A percentile compares a stretch with the other conserved stretches of the same genome.
Evolutionary conservation across 2,329 filamentous ascomycete genomes (phyloP).

Genomic region (Knufia petricola): DNA sequence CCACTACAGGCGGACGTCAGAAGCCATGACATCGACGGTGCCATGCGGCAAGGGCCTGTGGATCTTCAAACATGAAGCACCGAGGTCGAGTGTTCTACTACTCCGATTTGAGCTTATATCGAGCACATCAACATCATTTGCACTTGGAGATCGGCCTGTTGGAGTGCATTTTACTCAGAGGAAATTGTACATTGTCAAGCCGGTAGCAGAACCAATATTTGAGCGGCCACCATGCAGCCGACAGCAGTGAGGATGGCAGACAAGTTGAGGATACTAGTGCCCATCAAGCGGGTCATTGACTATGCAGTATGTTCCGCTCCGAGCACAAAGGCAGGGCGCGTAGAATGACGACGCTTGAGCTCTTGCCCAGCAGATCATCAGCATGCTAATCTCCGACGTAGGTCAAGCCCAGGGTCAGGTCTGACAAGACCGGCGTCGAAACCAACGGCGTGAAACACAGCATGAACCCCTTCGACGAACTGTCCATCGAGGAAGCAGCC

Average conservation of each 20-base stretch:
- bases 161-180: no score
- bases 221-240: conserved; percentile 1
- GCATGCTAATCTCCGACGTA: conserved; percentile 24
- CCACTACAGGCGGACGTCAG: neutral
- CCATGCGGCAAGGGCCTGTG: neutral
- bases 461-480: conserved; percentile 98
- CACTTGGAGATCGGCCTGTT: neutral
- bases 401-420: conserved; percentile 63
- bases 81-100: neutral
- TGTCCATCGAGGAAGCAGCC: conserved; percentile 92
- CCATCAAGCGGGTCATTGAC: conserved; percentile 77
- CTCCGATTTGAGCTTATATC: neutral
- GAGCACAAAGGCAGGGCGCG: conserved; percentile 1
- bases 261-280: conserved; percentile 62
- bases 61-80: neutral
- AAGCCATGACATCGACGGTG: neutral
- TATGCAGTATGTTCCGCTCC: conserved; percentile 57
- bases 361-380: neutral
- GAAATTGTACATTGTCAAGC: neutral
- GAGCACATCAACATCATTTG: neutral
- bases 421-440: conserved; percentile 74
- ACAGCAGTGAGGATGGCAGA: conserved; percentile 31
- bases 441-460: conserved; percentile 90
- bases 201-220: neutral
- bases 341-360: neutral